Base-by-base conservation (phyloP, 345 rosid species). In the Aegle marmelos region DNA sequence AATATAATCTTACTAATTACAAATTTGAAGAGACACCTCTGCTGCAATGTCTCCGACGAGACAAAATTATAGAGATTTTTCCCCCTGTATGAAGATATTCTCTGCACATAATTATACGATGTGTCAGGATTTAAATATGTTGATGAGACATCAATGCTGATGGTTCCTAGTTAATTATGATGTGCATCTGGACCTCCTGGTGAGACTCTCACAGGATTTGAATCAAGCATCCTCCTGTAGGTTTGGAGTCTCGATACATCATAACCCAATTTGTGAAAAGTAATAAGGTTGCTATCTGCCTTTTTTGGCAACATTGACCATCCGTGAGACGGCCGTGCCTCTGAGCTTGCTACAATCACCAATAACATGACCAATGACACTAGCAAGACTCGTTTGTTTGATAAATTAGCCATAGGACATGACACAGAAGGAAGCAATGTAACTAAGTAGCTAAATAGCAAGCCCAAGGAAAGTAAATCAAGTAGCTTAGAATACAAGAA, bases 121-220 rank as follows among this genome's bases (percentile, higher is more conserved):
- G 7, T 31, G 45, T 11, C 14, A 36, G 31, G 37, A 56, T 72
- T 36, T n/a, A n/a, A 33, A 33, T 50, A 48, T 56, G 63, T 57
- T 27, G 10, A 71, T 19, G 45, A 71, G 39, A 71, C n/a, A 71
- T 54, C 39, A 57, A 53, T 53, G 78, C 53, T 54, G 64, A 16
- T 16, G 48, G 62, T 37, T 10, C 57, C 54, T 79, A 71, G 66
- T 88, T 79, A 74, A 62, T 88, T 87, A 77, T 88, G 91, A 8
- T 74, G 60, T 41, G 88, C 76, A 79, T 88, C 88, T 8, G 91
- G 91, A 24, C 91, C 91, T 50, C 87, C 89, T 0, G 89, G 89
- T 0, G 89, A 66, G 16, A 75, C 6, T 68, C 89, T 82, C 0
- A 78, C 45, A 7, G 78, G 11, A 8, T n/a, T 73, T 7, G 9